Percentiles rank a stretch among this genome's conserved stretches.
Evolutionary conservation across 768 basidiomycete species (phyloP).

Genomic region (Cubamyces lactineus): DNA sequence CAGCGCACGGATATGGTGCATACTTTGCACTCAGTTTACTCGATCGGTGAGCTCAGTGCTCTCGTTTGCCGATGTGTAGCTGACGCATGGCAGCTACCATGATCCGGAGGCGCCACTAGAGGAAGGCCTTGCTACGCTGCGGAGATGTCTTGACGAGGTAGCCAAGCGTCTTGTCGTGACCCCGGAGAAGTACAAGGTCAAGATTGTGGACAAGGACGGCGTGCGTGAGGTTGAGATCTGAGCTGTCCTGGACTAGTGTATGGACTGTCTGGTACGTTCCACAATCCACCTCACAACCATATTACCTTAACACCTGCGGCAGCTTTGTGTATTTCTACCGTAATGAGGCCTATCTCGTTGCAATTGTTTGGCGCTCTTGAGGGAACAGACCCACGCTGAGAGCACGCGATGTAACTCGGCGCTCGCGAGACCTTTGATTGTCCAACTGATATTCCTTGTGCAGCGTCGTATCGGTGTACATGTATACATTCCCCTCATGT

Average conservation of each 20-base stretch:
- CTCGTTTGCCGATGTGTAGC: neutral
- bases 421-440: no score
- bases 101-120: conserved; percentile 84
- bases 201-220: conserved; percentile 92
- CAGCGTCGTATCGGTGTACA: no score
- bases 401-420: no score
- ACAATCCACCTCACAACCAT: neutral
- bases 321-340: conserved; percentile 7
- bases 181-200: conserved; percentile 83
- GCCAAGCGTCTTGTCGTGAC: conserved; percentile 80
- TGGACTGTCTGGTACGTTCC: conserved; percentile 8
- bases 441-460: no score
- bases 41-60: conserved; percentile 64
- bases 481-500: no score
- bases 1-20: conserved; percentile 92
- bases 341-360: neutral
- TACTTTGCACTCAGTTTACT: conserved; percentile 93
- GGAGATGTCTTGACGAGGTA: conserved; percentile 88
- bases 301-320: neutral
- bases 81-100: conserved; percentile 67
- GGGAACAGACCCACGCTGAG: no score
- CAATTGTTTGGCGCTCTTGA: neutral
- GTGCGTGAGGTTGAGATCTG: conserved; percentile 78
- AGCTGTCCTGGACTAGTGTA: neutral
- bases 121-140: conserved; percentile 82